Percentiles rank a stretch among this genome's conserved stretches.
Evolutionary conservation across 768 basidiomycete genomes (phyloP).

Genomic region (Psilocybe tampanensis): DNA sequence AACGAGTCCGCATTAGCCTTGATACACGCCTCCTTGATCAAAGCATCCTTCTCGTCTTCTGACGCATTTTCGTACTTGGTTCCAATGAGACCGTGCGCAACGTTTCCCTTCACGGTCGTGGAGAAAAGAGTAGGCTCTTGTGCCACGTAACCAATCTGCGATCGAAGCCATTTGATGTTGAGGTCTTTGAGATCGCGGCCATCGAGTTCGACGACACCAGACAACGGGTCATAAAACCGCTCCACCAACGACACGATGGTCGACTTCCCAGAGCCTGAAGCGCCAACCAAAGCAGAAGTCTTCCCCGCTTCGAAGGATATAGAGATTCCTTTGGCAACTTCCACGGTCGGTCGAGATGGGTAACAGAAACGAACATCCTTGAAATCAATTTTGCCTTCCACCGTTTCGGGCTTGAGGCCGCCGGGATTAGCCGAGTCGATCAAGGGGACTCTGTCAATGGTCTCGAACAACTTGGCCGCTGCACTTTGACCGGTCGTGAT

Average conservation of each 20-base stretch:
- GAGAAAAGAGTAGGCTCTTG: slow-evolving; percentile 83
- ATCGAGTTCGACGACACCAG: slow-evolving; percentile 60
- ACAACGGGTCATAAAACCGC: slow-evolving; percentile 72
- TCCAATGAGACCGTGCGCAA: slow-evolving; percentile 56
- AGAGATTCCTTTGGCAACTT: slow-evolving; percentile 13
- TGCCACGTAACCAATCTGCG: slow-evolving; percentile 76
- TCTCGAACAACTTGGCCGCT: slow-evolving; percentile 86
- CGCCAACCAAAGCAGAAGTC: slow-evolving; percentile 79
- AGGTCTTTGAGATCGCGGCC: slow-evolving; percentile 46
- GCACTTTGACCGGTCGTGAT: slow-evolving; percentile 79
- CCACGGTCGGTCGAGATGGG: slow-evolving; percentile 17
- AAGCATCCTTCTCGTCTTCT: slow-evolving; percentile 35
- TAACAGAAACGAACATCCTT: slow-evolving; percentile 19
- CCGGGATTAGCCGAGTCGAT: slow-evolving; percentile 78
- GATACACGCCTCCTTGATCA: slow-evolving; percentile 60
- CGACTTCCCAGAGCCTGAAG: slow-evolving; percentile 86
- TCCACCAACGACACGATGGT: slow-evolving; percentile 79
- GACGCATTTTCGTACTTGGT: slow-evolving; percentile 35
- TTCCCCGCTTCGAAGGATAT: slow-evolving; percentile 42
- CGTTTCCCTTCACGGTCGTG: slow-evolving; percentile 75
- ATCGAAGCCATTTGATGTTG: slow-evolving; percentile 67
- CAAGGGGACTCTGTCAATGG: slow-evolving; percentile 83
- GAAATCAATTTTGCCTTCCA: slow-evolving; percentile 51
- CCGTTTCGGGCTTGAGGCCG: slow-evolving; percentile 68
- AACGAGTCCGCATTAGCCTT: slow-evolving; percentile 80